Conservation (phyloP, 164 flowering plant species). For the Tetracentron sinense region DNA sequence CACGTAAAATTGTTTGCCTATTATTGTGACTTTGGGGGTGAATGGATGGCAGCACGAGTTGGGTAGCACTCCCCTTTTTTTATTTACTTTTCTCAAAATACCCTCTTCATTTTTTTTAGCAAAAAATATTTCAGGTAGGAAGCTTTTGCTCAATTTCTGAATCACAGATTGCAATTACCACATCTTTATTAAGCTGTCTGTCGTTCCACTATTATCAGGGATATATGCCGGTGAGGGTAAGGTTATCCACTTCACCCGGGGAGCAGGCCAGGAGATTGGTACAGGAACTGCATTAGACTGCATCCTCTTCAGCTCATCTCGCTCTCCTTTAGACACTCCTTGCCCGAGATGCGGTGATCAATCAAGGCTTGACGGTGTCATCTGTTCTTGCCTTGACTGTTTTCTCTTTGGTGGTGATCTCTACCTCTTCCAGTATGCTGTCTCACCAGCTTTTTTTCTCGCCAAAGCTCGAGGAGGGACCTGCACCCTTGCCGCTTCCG, state of each 20-base stretch:
- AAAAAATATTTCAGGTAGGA: neutral
- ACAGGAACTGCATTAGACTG: constrained; percentile 71
- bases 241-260: constrained; percentile 84
- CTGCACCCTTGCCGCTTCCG: constrained; percentile 68
- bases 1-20: too few relatives aligned
- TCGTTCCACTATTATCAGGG: constrained; percentile 35
- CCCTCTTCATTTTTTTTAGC: too few relatives aligned
- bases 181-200: constrained; percentile 7
- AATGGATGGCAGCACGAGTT: too few relatives aligned
- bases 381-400: constrained; percentile 70
- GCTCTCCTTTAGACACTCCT: constrained; percentile 34
- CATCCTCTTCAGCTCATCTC: constrained; percentile 59
- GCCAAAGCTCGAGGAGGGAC: constrained; percentile 87
- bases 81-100: too few relatives aligned
- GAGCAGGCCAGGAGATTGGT: constrained; percentile 70
- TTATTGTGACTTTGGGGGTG: too few relatives aligned
- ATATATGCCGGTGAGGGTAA: constrained; percentile 59
- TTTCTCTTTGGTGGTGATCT: constrained; percentile 72
- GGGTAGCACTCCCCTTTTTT: too few relatives aligned
- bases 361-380: constrained; percentile 51
- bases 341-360: constrained; percentile 71
- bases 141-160: neutral
- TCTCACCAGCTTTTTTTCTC: constrained; percentile 47
- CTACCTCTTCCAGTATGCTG: constrained; percentile 59
- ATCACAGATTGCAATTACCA: neutral